Evolutionary conservation across 306 rosid species (phyloP).

Genomic region (Cicer arietinum): DNA sequence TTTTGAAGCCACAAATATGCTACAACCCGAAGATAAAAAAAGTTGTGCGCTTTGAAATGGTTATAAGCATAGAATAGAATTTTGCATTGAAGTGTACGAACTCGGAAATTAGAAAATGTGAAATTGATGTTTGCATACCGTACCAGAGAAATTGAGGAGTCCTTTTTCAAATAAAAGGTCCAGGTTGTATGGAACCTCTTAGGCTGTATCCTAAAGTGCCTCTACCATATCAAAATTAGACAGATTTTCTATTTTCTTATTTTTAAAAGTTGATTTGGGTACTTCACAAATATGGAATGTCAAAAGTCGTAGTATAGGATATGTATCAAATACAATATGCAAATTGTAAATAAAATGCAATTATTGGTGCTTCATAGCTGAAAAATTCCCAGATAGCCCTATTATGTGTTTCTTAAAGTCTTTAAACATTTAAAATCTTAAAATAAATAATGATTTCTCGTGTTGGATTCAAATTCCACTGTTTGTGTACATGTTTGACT

Average conservation of each 20-base stretch:
- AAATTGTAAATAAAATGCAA: neutral
- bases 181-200: neutral
- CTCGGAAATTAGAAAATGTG: neutral
- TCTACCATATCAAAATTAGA: neutral
- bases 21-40: neutral
- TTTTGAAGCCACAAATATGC: neutral
- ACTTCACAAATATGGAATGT: neutral
- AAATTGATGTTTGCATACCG: neutral
- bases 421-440: neutral
- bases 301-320: neutral
- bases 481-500: conserved; percentile 12
- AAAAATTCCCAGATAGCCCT: neutral
- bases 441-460: conserved; percentile 23
- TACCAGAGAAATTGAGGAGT: neutral
- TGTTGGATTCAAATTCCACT: conserved; percentile 25
- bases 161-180: neutral
- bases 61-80: neutral
- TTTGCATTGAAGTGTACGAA: neutral
- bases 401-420: conserved; percentile 9
- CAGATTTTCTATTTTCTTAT: neutral
- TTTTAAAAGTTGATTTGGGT: neutral
- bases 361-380: conserved; percentile 6
- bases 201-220: neutral
- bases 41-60: neutral
- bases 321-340: neutral